Base-by-base conservation (phyloP, 2,329 filamentous ascomycete species). In the Colletotrichum sp. region DNA sequence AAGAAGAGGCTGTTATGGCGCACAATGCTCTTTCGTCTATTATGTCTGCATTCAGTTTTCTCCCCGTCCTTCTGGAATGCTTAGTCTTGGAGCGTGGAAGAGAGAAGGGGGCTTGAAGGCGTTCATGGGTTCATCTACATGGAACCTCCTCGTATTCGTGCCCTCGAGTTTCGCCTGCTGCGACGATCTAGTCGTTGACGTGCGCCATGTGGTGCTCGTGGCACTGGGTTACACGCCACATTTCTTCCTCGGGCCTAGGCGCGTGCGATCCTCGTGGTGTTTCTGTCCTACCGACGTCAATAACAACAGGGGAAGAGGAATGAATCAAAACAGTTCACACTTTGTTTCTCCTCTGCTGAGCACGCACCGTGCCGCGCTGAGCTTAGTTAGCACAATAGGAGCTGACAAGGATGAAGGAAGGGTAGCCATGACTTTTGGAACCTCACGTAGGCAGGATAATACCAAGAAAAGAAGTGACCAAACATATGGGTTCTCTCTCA, bases 201-300 rank as follows among this genome's bases (percentile, higher is more conserved):
- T 52, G 68, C 49, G 60, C 34, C 60, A 75, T 71, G 72, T 67
- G 62, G 68, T 75, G 62, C 30, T 32, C 36, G 52, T 62, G 28
- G 18, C 28, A 55, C 12, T 24, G 39, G 16, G 63, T 68, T 57
- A 57, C 63, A 75, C 69, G 36, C 32, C 59, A 3, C 59, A 59
- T 6, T 16, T 34, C 32, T 24, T 39, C 8, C 13, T 34, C 32
- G 21, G 44, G 44, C 18, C 39, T 15, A 64, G 16, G 32, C 26
- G 63, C 63, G 21, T 64, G 63, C 4, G 57, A 55, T 71, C 57
- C 69, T 72, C 64, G 55, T 73, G 62, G 63, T 62, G 34, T 39
- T 52, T 49, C 15, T 63, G 73, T 72, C 39, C 39, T 44, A 72
- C 68, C 52, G 13, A 6, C 18, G 28, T 49, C 34, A 55, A 18